Percentiles rank a stretch among this genome's conserved stretches.
These are phyloP conservation scores for Alectoria sarmentosa DNA, from an alignment of 495 filamentous ascomycete species.

Conservation along the genomic window DNA sequence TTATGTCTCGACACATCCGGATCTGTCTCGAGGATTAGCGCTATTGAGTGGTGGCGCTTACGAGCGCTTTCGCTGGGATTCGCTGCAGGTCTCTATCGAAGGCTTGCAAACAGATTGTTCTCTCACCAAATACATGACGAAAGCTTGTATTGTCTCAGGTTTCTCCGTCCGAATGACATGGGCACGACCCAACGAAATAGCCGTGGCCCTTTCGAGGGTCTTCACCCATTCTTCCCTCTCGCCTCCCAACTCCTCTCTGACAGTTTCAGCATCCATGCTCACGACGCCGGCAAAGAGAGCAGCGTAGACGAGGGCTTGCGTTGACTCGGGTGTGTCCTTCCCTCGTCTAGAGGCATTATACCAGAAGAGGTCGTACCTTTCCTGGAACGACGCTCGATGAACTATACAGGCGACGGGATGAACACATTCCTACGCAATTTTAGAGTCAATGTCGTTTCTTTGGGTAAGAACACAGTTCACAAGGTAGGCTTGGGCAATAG, in stretches of 20 bases:
- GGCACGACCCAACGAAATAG: slow-evolving; percentile 56
- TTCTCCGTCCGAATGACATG: slow-evolving; percentile 64
- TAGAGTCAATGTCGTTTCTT: slow-evolving; percentile 45
- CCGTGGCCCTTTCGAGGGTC: slow-evolving; percentile 55
- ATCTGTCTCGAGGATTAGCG: slow-evolving; percentile 38
- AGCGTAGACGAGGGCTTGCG: slow-evolving; percentile 59
- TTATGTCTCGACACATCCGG: slow-evolving; percentile 58
- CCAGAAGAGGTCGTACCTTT: slow-evolving; percentile 57
- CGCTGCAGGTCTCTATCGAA: not conserved
- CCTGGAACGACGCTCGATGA: slow-evolving; percentile 58
- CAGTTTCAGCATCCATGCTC: slow-evolving; percentile 49
- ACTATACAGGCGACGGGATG: slow-evolving; percentile 58
- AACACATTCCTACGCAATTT: slow-evolving; percentile 57
- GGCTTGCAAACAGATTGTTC: slow-evolving; percentile 5
- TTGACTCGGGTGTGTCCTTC: slow-evolving; percentile 52
- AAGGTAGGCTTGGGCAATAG: not conserved
- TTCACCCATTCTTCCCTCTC: slow-evolving; percentile 47
- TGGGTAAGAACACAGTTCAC: slow-evolving; percentile 32
- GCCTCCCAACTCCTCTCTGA: slow-evolving; percentile 43
- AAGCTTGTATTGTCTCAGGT: slow-evolving; percentile 63
- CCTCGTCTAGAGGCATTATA: slow-evolving; percentile 38
- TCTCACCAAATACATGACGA: slow-evolving; percentile 39
- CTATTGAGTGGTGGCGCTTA: not conserved
- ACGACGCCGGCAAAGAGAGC: slow-evolving; percentile 61
- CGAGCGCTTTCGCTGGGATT: not conserved